Conservation (phyloP, 352 stramenopile species). For the Pythium pectinolyticum region DNA sequence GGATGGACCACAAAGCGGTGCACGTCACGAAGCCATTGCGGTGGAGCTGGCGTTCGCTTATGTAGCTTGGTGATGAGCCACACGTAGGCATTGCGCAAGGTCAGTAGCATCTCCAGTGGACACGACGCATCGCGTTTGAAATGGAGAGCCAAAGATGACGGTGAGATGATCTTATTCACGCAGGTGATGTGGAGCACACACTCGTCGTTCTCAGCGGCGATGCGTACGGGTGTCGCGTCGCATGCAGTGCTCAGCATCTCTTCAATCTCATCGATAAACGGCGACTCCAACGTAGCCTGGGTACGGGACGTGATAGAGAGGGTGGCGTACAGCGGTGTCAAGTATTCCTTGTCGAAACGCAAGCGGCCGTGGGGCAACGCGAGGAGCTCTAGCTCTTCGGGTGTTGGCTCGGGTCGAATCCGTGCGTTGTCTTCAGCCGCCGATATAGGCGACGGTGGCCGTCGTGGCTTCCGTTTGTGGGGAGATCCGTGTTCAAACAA, state of each 20-base stretch:
- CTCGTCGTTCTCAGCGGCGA: slow-evolving; percentile 39
- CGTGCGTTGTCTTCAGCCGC: neutral
- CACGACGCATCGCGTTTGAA: slow-evolving; percentile 48
- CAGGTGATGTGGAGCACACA: slow-evolving; percentile 47
- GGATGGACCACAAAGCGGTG: slow-evolving; percentile 54
- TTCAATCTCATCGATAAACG: slow-evolving; percentile 25
- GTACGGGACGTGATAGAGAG: slow-evolving; percentile 33
- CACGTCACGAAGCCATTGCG: slow-evolving; percentile 56
- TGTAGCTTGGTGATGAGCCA: slow-evolving; percentile 50
- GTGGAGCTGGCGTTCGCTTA: slow-evolving; percentile 18
- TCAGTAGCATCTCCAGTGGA: slow-evolving; percentile 29
- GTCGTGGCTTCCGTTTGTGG: neutral
- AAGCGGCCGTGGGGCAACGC: slow-evolving; percentile 31
- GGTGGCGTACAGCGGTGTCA: slow-evolving; percentile 49
- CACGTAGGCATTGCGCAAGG: slow-evolving; percentile 36
- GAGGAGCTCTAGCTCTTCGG: slow-evolving; percentile 16
- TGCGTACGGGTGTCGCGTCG: slow-evolving; percentile 8
- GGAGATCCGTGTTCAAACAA: slow-evolving; percentile 23
- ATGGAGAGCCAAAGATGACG: slow-evolving; percentile 18
- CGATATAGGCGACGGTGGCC: neutral
- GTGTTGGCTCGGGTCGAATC: slow-evolving; percentile 15
- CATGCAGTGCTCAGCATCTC: neutral
- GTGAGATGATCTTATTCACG: too few species aligned
- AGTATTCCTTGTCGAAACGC: slow-evolving; percentile 42
- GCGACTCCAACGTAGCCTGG: slow-evolving; percentile 31